These are phyloP conservation scores for Kodamaea suecica DNA, from an alignment of 1,139 yeast genomes.

Conservation along the genomic window DNA sequence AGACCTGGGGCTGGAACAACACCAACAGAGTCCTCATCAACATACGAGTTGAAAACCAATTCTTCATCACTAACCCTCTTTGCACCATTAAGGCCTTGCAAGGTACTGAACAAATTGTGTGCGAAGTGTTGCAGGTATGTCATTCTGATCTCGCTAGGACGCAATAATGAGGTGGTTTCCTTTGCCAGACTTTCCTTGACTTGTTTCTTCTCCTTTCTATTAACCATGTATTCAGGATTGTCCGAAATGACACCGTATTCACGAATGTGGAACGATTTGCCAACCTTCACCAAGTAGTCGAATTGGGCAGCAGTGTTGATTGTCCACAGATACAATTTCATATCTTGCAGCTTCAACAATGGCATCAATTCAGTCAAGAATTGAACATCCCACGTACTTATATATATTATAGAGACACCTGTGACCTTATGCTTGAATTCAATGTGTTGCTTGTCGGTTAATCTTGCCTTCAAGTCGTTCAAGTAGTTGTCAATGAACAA, in stretches of 20 bases:
- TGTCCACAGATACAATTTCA: conserved; percentile 79
- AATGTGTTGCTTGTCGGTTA: conserved; percentile 14
- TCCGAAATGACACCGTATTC: conserved; percentile 62
- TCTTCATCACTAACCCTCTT: conserved; percentile 22
- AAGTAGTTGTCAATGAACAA: conserved; percentile 28
- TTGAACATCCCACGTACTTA: conserved; percentile 38
- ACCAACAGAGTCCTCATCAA: conserved; percentile 22
- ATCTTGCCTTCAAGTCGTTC: conserved; percentile 11
- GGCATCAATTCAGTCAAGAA: conserved; percentile 40
- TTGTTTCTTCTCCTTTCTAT: conserved; percentile 13
- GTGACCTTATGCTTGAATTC: conserved; percentile 27
- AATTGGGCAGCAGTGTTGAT: conserved; percentile 56
- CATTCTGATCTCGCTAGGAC: conserved; percentile 17
- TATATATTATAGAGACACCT: conserved; percentile 40
- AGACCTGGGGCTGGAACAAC: conserved; percentile 16
- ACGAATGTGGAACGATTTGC: conserved; percentile 22
- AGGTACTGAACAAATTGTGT: conserved; percentile 17
- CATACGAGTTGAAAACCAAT: conserved; percentile 22
- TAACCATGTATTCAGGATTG: conserved; percentile 45
- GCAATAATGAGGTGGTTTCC: conserved; percentile 8
- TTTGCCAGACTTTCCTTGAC: conserved; percentile 2
- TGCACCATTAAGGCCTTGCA: conserved; percentile 15
- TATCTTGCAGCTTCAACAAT: conserved; percentile 34
- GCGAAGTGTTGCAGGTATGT: conserved; percentile 22
- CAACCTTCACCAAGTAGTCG: conserved; percentile 36